Conservation (phyloP, 306 rosid genomes). For the Sphenostylis stenocarpa region DNA sequence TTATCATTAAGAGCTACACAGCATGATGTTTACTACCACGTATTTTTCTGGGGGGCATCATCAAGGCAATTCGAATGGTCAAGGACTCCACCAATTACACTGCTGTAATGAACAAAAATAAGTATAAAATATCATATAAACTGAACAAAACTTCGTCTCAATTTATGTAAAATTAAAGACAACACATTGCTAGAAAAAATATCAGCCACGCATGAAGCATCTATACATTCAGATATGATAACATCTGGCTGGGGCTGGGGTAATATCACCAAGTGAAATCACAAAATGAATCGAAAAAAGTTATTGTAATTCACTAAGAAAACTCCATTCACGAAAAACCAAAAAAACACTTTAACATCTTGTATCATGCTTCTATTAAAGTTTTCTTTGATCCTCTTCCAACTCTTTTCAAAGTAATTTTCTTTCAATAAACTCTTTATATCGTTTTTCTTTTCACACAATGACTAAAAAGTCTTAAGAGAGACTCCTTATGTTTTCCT, state of each 20-base stretch:
- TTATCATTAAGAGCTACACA: slow-evolving; percentile 21
- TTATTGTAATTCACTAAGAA: neutral
- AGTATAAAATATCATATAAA: slow-evolving; percentile 33
- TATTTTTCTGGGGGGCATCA: slow-evolving; percentile 37
- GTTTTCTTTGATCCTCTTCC: neutral
- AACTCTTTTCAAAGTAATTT: neutral
- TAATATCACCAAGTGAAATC: neutral
- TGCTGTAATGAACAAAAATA: slow-evolving; percentile 40
- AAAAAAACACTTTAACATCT: neutral
- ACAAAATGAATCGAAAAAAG: neutral
- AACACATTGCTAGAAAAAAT: neutral
- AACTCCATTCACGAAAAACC: neutral
- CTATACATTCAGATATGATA: neutral
- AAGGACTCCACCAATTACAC: slow-evolving; percentile 38
- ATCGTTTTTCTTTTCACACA: neutral
- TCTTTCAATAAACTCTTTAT: neutral
- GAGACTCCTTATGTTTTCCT: slow-evolving; percentile 1
- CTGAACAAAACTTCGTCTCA: neutral
- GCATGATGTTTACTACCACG: slow-evolving; percentile 24
- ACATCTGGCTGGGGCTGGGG: neutral
- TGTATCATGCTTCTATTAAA: neutral
- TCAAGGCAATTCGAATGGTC: slow-evolving; percentile 43
- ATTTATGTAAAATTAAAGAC: neutral
- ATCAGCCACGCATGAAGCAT: slow-evolving; percentile 8
- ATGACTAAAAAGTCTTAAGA: neutral